Evolutionary conservation across 73 alveolate genomes (phyloP).

Genomic region (Tetrahymena elliotti): DNA sequence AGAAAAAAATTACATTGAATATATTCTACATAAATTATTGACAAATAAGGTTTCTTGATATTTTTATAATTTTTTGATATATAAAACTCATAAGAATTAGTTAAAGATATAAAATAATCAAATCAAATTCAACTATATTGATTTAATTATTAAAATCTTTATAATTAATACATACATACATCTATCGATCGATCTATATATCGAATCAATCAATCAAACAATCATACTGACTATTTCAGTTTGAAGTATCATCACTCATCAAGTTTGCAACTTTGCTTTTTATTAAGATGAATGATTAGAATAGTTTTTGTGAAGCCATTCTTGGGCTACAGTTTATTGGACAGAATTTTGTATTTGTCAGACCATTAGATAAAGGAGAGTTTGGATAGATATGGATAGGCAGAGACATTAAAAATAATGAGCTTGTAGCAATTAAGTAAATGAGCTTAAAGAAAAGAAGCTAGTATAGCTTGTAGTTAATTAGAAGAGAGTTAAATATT

Average conservation of each 20-base stretch:
- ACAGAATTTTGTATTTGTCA: not conserved
- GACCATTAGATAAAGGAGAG: not conserved
- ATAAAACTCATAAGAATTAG: not conserved
- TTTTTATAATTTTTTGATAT: not conserved
- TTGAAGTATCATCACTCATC: not conserved
- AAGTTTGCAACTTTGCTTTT: not conserved
- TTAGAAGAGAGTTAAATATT: not conserved
- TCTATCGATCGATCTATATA: not conserved
- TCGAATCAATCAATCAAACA: not conserved
- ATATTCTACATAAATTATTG: not conserved
- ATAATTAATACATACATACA: not conserved
- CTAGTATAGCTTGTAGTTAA: not conserved
- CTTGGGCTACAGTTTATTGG: not conserved
- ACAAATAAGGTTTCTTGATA: not conserved
- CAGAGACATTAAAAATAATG: not conserved
- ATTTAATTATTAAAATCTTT: not conserved
- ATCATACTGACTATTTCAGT: not conserved
- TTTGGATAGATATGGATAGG: not conserved
- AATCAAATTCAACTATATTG: not conserved
- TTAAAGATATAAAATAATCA: not conserved
- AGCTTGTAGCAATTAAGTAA: not conserved
- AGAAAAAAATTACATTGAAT: not conserved
- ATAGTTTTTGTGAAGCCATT: not conserved
- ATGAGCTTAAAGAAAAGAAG: not conserved
- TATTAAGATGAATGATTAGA: not conserved